Evolutionary conservation across 352 stramenopile species (phyloP).

Genomic region (Phytopythium chamaehyphon): DNA sequence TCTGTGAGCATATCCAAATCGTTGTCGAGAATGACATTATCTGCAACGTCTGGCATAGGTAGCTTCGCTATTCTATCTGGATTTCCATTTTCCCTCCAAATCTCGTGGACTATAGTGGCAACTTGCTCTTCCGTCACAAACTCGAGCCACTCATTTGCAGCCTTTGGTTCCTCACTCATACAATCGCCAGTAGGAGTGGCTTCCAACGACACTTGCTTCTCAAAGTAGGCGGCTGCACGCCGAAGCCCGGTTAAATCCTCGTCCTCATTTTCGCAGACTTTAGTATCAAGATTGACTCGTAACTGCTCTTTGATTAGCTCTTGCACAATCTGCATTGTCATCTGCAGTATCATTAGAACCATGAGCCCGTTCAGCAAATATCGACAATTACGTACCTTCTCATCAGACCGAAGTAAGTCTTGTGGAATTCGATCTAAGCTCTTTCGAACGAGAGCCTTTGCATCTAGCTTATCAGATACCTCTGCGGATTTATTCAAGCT

Average conservation of each 20-base stretch:
- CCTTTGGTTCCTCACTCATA: constrained; percentile 9
- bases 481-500: not conserved
- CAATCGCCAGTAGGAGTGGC: not conserved
- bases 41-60: not conserved
- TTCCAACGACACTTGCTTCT: constrained; percentile 8
- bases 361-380: no score
- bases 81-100: constrained; percentile 27
- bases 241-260: constrained; percentile 31
- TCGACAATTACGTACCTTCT: constrained; percentile 12
- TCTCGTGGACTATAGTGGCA: constrained; percentile 28
- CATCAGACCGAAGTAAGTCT: constrained; percentile 15
- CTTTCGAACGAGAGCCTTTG: constrained; percentile 11
- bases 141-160: constrained; percentile 19
- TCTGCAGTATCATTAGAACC: no score
- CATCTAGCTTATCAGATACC: not conserved
- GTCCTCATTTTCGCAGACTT: not conserved
- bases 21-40: not conserved
- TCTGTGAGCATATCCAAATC: no score
- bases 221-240: constrained; percentile 34
- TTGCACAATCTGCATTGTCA: constrained; percentile 21
- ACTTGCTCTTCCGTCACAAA: constrained; percentile 53
- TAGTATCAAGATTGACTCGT: not conserved
- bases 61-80: not conserved
- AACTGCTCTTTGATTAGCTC: constrained; percentile 32
- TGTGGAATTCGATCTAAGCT: constrained; percentile 31